phyloP scores from a whole-genome alignment of 352 stramenopile species.

The Pythium rhizo-oryzae region DNA sequence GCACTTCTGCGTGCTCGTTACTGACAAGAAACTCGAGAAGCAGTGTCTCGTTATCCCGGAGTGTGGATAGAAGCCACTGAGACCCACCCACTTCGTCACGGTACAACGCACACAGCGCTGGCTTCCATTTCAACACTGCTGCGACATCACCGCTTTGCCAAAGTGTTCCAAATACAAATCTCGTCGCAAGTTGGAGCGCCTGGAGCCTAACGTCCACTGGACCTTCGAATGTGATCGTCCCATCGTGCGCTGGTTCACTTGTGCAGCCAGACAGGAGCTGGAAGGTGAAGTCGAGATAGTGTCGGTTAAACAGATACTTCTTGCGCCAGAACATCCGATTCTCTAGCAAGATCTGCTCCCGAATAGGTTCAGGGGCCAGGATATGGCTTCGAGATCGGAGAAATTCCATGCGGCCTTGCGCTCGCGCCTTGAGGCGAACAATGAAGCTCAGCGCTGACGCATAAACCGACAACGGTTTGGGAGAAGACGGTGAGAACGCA shows the following conservation, averaged over 20 bases:
- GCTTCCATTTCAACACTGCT: conserved; percentile 76
- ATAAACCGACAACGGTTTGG: conserved; percentile 37
- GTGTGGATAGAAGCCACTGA: conserved; percentile 70
- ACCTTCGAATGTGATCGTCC: conserved; percentile 32
- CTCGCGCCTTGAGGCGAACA: conserved; percentile 25
- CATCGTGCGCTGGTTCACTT: conserved; percentile 35
- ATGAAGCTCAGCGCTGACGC: conserved; percentile 28
- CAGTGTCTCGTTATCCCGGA: conserved; percentile 64
- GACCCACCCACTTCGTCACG: conserved; percentile 67
- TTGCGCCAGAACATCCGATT: conserved; percentile 89
- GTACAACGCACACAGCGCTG: conserved; percentile 70
- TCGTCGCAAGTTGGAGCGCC: conserved; percentile 77
- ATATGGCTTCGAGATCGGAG: conserved; percentile 51
- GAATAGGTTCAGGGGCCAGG: conserved; percentile 74
- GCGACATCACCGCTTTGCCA: conserved; percentile 81
- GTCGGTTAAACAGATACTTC: conserved; percentile 77
- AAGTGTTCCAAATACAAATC: conserved; percentile 87
- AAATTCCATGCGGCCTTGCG: conserved; percentile 37
- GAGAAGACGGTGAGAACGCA: background rate
- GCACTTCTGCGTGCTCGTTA: conserved; percentile 68
- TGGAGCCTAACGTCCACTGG: conserved; percentile 68
- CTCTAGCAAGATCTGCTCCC: conserved; percentile 74
- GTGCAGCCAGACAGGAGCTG: conserved; percentile 71
- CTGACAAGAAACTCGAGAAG: conserved; percentile 75
- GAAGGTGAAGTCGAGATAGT: conserved; percentile 82